phyloP scores from a whole-genome alignment of 106 monocot genomes.

The Acanthochlamys bracteata region DNA sequence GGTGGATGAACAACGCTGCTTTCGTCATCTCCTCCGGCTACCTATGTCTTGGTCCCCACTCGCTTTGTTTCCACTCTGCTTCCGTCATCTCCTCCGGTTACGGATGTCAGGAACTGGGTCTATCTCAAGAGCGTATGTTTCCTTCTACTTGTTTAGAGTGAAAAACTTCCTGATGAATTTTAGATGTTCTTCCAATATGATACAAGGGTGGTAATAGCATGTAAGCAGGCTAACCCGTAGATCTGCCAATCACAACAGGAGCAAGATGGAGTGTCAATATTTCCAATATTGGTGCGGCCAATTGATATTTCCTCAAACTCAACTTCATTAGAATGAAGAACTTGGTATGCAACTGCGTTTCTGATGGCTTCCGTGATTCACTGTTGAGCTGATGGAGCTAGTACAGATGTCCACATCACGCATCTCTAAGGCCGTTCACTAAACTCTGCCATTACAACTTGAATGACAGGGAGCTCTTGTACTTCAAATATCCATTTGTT shows the following conservation, averaged over 20 bases:
- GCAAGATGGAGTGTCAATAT: slow-evolving; percentile 45
- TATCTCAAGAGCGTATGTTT: slow-evolving; percentile 33
- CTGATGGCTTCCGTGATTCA: slow-evolving; percentile 23
- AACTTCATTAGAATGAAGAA: slow-evolving; percentile 52
- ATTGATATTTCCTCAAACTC: slow-evolving; percentile 57
- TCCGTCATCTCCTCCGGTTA: too few species aligned
- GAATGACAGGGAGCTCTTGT: slow-evolving; percentile 54
- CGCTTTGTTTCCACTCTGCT: too few species aligned
- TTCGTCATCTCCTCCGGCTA: slow-evolving; percentile 9
- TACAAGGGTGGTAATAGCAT: slow-evolving; percentile 44
- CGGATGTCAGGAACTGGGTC: slow-evolving; percentile 32
- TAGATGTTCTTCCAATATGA: slow-evolving; percentile 48
- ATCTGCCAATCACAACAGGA: slow-evolving; percentile 68
- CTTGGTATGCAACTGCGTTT: slow-evolving; percentile 29
- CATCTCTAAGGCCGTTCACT: slow-evolving; percentile 26
- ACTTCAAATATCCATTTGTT: slow-evolving; percentile 51
- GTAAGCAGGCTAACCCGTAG: slow-evolving; percentile 56
- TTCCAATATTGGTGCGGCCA: slow-evolving; percentile 46
- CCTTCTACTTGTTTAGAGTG: slow-evolving; percentile 27
- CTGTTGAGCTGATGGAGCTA: slow-evolving; percentile 48
- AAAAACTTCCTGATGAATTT: slow-evolving; percentile 37
- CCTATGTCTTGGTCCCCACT: slow-evolving; percentile 29
- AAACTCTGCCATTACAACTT: slow-evolving; percentile 43
- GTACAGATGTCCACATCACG: slow-evolving; percentile 23
- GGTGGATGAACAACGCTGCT: slow-evolving; percentile 34